Evolutionary conservation across 805 yeast species (phyloP).

Genomic region (Saturnispora hagleri): DNA sequence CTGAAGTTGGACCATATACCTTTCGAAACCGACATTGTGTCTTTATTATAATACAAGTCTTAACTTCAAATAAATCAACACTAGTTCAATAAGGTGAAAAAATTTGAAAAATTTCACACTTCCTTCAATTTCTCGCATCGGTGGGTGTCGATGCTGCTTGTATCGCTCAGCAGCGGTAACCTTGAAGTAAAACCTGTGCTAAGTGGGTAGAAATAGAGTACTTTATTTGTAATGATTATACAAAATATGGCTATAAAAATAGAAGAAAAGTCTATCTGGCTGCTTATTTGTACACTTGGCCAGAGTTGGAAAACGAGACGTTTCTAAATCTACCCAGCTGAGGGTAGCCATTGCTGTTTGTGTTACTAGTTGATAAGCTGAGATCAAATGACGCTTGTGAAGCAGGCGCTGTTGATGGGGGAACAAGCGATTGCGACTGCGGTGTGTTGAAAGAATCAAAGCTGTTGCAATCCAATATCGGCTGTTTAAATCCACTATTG

Average conservation of each 20-base stretch:
- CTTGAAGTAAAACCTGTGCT: not conserved
- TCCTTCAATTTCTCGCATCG: not conserved
- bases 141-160: not conserved
- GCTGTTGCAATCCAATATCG: not conserved
- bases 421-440: not conserved
- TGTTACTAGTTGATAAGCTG: not conserved
- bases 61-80: not conserved
- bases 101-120: not conserved
- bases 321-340: not conserved
- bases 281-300: not conserved
- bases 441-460: slow-evolving; percentile 3
- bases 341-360: not conserved
- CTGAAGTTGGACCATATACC: slow-evolving; percentile 31
- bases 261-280: not conserved
- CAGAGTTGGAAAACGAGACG: not conserved
- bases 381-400: slow-evolving; percentile 4
- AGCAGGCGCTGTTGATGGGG: not conserved
- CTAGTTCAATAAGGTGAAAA: not conserved
- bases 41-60: not conserved
- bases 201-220: not conserved
- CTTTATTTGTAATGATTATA: not conserved
- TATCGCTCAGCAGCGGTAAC: not conserved
- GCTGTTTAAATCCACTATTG: not conserved
- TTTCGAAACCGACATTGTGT: slow-evolving; percentile 18
- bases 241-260: not conserved